Conservation (phyloP, 495 filamentous ascomycete genomes). For the Tuber microsphaerosporum region DNA sequence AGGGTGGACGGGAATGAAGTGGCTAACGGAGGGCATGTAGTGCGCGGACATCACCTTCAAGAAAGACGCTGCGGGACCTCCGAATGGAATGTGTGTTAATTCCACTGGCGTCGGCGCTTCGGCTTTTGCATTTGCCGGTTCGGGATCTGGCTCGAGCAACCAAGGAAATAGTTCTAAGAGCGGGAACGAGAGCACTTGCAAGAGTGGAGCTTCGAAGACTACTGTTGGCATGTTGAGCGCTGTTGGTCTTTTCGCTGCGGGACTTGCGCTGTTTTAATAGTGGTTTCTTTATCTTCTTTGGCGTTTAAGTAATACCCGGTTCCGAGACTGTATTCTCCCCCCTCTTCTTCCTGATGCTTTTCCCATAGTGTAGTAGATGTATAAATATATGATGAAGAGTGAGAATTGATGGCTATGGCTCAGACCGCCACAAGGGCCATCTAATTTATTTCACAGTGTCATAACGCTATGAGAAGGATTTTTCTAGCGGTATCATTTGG, state of each 20-base stretch:
- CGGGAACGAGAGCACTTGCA: background rate
- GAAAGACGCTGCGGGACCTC: constrained; percentile 41
- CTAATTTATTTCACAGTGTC: background rate
- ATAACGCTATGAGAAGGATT: background rate
- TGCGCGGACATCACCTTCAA: constrained; percentile 60
- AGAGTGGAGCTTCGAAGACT: background rate
- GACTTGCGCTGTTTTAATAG: background rate
- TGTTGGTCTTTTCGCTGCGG: background rate
- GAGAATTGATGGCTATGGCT: background rate
- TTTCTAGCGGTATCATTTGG: background rate
- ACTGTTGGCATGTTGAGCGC: background rate
- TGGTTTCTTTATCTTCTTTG: background rate
- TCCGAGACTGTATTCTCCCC: background rate
- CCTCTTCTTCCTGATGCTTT: background rate
- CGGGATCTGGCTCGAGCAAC: background rate
- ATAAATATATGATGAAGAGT: background rate
- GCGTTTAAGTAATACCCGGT: background rate
- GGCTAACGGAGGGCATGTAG: constrained; percentile 41
- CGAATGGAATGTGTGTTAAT: constrained; percentile 47
- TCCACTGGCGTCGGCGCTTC: constrained; percentile 42
- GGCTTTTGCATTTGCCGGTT: constrained; percentile 22
- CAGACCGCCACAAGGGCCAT: background rate
- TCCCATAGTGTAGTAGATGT: background rate
- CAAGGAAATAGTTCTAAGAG: background rate
- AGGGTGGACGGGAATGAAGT: constrained; percentile 14